Base-by-base conservation (phyloP, 2,329 filamentous ascomycete species). In the Shiraia sp. region DNA sequence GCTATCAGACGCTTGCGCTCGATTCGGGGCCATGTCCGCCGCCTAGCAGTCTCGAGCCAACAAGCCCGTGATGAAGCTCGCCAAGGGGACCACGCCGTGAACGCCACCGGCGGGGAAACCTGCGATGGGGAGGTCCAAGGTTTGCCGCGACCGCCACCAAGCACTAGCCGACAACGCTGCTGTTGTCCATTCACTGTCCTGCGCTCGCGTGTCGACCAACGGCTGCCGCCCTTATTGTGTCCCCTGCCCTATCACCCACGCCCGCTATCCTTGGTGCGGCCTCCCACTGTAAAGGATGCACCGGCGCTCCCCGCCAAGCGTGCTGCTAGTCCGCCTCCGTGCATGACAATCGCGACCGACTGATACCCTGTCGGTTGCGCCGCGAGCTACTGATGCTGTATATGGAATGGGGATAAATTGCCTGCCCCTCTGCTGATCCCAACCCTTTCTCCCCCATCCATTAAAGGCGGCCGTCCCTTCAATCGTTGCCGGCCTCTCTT, bases 41-140 rank as follows among this genome's bases (percentile, higher is more conserved):
- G 37, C 41, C 36, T 24, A 10, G 13, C 38, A 34, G 15, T 19
- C 33, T 36, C 43, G 42, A 43, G 42, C 51, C 48, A 51, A 45
- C 45, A 25, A 34, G 34, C 42, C 36, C 26, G 33, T 66, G 29
- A 66, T 45, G 49, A 55, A 61, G 35, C 42, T 51, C 61, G 79
- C 80, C 54, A 81, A 79, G 41, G 59, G 70, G 24, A 85, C 80
- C 49, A 22, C 19, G 19, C 19, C 19, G 8, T n/a, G n/a, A n/a
- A 88, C 83, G 41, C 80, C 76, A 64, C 96, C 91, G 73, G 44
- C 34, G 36, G 45, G 42, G 44, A 38, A 46, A 42, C 8, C 48
- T 51, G 25, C 38, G 41, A 38, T 36, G 47, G 49, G 49, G 55
- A 55, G 45, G 48, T 55, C 55, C 54, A 55, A 54, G 53, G 40